A percentile compares a stretch with the other conserved stretches of the same genome.
These are phyloP conservation scores for Fusarium tjaetaba DNA, from an alignment of 2,329 filamentous ascomycete species.

Conservation along the genomic window DNA sequence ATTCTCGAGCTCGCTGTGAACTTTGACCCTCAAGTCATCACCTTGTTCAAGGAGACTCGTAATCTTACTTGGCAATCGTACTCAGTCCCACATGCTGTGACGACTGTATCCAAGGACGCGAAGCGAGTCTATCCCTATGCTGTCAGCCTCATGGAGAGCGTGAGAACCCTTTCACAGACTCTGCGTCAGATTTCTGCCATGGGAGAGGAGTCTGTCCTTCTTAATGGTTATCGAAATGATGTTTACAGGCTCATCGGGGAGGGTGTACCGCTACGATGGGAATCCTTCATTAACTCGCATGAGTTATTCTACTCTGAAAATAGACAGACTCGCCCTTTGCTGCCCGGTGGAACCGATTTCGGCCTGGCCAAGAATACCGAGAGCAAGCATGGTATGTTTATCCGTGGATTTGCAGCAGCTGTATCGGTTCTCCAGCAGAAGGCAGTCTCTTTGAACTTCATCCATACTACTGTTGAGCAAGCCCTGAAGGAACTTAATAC, in stretches of 20 bases:
- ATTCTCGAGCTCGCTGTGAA: constrained; percentile 90
- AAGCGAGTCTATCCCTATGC: constrained; percentile 98
- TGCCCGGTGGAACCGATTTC: constrained; percentile 53
- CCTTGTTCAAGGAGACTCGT: constrained; percentile 97
- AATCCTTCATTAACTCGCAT: constrained; percentile 97
- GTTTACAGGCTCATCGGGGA: constrained; percentile 85
- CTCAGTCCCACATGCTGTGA: constrained; percentile 91
- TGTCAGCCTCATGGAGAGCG: constrained; percentile 97
- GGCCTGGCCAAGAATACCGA: constrained; percentile 69
- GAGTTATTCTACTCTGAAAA: constrained; percentile 76
- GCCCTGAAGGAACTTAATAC: constrained; percentile 83
- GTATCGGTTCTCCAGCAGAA: constrained; percentile 91
- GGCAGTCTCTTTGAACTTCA: constrained; percentile 79
- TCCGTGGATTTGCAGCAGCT: constrained; percentile 88
- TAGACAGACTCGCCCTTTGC: constrained; percentile 57
- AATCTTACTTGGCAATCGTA: constrained; percentile 97
- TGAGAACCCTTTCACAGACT: constrained; percentile 92
- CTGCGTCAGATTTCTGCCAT: constrained; percentile 85
- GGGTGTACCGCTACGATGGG: constrained; percentile 92
- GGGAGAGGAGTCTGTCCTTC: constrained; percentile 85
- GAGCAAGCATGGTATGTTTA: constrained; percentile 96
- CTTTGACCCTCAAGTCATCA: constrained; percentile 97
- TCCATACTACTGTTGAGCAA: constrained; percentile 83
- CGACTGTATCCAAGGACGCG: constrained; percentile 97
- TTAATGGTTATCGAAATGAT: constrained; percentile 92